Evolutionary conservation across 495 filamentous ascomycete species (phyloP).

Genomic region (Annulohypoxylon nitens): DNA sequence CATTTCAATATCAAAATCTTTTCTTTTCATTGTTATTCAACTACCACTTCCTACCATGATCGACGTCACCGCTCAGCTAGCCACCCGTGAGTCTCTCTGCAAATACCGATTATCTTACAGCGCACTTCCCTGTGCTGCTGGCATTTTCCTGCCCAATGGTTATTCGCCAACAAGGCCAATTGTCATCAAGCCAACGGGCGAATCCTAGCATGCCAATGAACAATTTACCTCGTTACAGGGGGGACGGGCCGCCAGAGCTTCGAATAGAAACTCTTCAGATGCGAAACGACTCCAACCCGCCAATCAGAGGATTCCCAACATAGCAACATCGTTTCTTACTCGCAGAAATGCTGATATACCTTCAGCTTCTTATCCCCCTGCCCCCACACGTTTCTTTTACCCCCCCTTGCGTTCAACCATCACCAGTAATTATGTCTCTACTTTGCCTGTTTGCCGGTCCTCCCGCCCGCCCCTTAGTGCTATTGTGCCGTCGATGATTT

Average conservation of each 20-base stretch:
- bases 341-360: conserved; percentile 40
- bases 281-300: conserved; percentile 27
- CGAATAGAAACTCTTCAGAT: conserved; percentile 42
- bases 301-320: conserved; percentile 45
- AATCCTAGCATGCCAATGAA: conserved; percentile 28
- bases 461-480: conserved; percentile 27
- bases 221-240: conserved; percentile 23
- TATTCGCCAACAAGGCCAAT: conserved; percentile 32
- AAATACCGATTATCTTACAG: conserved; percentile 8
- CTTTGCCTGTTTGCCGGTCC: conserved; percentile 38
- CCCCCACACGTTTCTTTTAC: conserved; percentile 26
- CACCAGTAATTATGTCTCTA: conserved; percentile 23
- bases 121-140: conserved; percentile 13
- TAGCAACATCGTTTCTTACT: conserved; percentile 41
- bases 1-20: conserved; percentile 24
- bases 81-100: background rate
- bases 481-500: conserved; percentile 34
- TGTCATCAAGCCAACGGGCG: conserved; percentile 30
- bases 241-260: conserved; percentile 43
- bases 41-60: background rate
- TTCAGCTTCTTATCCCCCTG: conserved; percentile 41
- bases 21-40: background rate
- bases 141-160: conserved; percentile 33
- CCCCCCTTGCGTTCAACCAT: conserved; percentile 22
- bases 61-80: conserved; percentile 21